These are phyloP conservation scores for Scutellaria baicalensis DNA, from an alignment of 257 asterid species.

Conservation along the genomic window DNA sequence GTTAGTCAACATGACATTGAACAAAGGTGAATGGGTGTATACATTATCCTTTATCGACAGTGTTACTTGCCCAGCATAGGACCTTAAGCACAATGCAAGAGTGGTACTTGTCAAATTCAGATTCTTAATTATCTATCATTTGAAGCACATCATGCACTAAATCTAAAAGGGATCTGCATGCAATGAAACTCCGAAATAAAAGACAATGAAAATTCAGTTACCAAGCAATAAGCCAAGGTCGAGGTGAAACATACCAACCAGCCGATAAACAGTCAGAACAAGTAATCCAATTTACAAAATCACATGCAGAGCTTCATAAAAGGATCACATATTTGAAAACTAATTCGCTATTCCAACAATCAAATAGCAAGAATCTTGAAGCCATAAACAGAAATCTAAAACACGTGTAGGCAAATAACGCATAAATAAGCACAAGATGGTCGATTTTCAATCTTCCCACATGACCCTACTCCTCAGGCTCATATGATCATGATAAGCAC, in stretches of 20 bases:
- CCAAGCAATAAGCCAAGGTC: neutral
- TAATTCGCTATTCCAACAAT: neutral
- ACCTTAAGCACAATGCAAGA: neutral
- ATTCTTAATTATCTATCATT: neutral
- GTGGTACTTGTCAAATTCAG: neutral
- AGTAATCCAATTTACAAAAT: neutral
- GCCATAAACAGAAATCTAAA: neutral
- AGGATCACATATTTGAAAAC: neutral
- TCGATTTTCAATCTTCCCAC: neutral
- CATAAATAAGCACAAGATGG: neutral
- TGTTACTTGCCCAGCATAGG: neutral
- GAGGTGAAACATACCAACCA: neutral
- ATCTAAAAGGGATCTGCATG: no score
- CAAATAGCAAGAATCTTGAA: neutral
- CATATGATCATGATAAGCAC: neutral
- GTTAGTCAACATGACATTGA: neutral
- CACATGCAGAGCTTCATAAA: neutral
- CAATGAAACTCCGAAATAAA: neutral
- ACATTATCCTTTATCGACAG: neutral
- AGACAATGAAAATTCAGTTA: neutral
- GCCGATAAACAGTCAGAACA: neutral
- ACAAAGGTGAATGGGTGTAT: neutral
- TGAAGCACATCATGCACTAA: neutral
- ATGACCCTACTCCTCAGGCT: neutral
- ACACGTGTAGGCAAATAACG: neutral